phyloP scores from a whole-genome alignment of 2,329 filamentous ascomycete species.

The Immersiporthe knoxdaviesiana region DNA sequence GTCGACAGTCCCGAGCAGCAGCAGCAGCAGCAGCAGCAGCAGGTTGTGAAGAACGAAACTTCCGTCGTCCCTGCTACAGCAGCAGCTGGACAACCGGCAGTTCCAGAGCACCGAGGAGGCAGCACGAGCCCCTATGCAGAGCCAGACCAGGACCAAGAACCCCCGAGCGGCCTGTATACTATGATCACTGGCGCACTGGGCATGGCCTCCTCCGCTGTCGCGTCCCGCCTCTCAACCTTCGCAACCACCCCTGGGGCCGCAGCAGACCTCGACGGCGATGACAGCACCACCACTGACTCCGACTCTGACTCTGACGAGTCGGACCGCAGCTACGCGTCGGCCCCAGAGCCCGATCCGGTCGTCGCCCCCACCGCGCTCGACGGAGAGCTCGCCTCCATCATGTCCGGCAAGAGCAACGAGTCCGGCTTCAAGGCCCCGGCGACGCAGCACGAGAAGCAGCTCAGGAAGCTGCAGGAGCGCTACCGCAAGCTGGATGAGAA shows the following conservation, averaged over 20 bases:
- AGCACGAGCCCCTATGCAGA: neutral
- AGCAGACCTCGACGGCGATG: constrained; percentile 35
- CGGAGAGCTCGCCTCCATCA: constrained; percentile 30
- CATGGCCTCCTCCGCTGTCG: constrained; percentile 52
- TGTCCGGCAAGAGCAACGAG: constrained; percentile 45
- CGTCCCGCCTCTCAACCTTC: constrained; percentile 43
- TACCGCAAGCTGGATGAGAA: constrained; percentile 66
- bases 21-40: too few species aligned
- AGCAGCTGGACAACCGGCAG: constrained; percentile 3
- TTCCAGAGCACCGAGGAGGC: constrained; percentile 26
- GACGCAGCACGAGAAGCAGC: constrained; percentile 62
- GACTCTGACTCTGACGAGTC: constrained; percentile 45
- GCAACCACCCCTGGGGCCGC: constrained; percentile 38
- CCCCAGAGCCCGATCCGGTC: constrained; percentile 43
- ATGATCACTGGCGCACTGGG: constrained; percentile 59
- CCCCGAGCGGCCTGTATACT: constrained; percentile 55
- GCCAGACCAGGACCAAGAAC: constrained; percentile 32
- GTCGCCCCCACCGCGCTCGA: constrained; percentile 34
- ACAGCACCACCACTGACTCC: constrained; percentile 35
- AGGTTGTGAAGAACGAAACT: constrained; percentile 35
- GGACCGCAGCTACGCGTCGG: constrained; percentile 54
- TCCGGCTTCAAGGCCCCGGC: constrained; percentile 38
- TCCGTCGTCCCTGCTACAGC: constrained; percentile 32
- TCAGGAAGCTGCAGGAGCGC: constrained; percentile 64
- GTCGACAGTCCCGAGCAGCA: constrained; percentile 33